Evolutionary conservation across 1,284 basidiomycete genomes (phyloP), one percentile per base, ranked within the genome.

Genomic region (Ceratobasidium sp.): DNA sequence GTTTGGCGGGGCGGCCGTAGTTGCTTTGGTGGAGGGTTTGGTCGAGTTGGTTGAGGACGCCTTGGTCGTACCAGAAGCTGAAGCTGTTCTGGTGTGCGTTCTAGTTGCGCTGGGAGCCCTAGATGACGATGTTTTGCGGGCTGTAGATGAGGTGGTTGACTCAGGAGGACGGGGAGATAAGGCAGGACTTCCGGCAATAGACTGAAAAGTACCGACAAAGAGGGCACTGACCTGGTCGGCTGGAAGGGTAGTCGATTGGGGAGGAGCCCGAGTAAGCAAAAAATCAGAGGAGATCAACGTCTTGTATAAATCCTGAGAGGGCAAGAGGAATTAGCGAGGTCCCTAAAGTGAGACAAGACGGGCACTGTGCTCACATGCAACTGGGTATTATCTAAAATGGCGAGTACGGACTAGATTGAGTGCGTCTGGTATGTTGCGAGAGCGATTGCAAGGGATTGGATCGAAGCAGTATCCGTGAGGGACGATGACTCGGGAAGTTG

Each of bases 381-480:
- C 16, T 74, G 71, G 20, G 71, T 20, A 64, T 62, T 57, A 23
- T 64, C 46, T 54, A 74, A 54, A 38, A 18, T 38, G 30, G 71
- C 57, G 30, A 74, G 48, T 35, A 64, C 44, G 64, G 70, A 60
- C 50, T 52, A 62, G 35, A 74, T 52, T 30, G 70, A 20, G 57
- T 74, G 70, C 14, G 70, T 59, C 35, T 74, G 70, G 46, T 74
- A 74, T 20, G 70, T 74, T 46, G 70, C 70, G 20, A 74, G 44
- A 35, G 70, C 70, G 27, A 64, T 44, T 27, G 55, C 50, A n/a
- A 74, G 70, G 20, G 70, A 60, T 50, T 52, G 57, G n/a, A 48
- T 14, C 44, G 70, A 50, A 20, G 48, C 46, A 3, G 5, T 8
- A 33, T 60, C 59, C 2, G 8, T 48, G 10, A 46, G 20, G 3